Base-by-base conservation (phyloP, 1,284 basidiomycete genomes). In the Trichosporon sp. region DNA sequence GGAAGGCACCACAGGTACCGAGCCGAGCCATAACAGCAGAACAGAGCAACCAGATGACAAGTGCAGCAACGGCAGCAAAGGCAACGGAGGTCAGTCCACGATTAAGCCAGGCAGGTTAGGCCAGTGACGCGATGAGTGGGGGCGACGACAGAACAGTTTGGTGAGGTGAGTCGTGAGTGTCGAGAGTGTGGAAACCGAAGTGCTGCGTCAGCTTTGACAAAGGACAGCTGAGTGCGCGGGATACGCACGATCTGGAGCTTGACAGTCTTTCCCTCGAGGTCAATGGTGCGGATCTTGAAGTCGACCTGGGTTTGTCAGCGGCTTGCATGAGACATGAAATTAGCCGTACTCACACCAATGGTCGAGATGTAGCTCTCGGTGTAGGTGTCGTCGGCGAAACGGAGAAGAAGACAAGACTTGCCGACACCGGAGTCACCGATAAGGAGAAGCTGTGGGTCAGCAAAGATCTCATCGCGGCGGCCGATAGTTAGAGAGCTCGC, bases 211-310 rank as follows among this genome's bases (percentile, higher is more conserved):
- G 73, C 72, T 62, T 65, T 57, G 49, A 54, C 49, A 31, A 58
- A 63, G 40, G 40, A 31, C 66, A 56, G 70, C 71, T 71, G 71
- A 74, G 69, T 71, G 70, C 70, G 72, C 58, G 54, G 62, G 37
- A 34, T 23, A 69, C 94, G 83, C 78, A 97, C 95, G 82, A 99
- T 99, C 83, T 99, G 96, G 67, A 99, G 87, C 82, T 99, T 99
- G 76, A 99, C 93, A 1, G 93, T 98, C 91, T 98, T 99, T 71
- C 95, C 95, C 81, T 99, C 96, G 62, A 99, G 86, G 82, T 99
- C 96, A 80, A 99, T 98, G 57, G 96, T 99, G 74, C 96, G 87
- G 84, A 99, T 99, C 89, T 99, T 99, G 85, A 99, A 99, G 85
- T 99, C 96, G 66, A 99, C 79, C 78, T 79, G 52, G 29, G 1